Evolutionary conservation across 1,284 basidiomycete species (phyloP).

Genomic region (Thecaphora thlaspeos): DNA sequence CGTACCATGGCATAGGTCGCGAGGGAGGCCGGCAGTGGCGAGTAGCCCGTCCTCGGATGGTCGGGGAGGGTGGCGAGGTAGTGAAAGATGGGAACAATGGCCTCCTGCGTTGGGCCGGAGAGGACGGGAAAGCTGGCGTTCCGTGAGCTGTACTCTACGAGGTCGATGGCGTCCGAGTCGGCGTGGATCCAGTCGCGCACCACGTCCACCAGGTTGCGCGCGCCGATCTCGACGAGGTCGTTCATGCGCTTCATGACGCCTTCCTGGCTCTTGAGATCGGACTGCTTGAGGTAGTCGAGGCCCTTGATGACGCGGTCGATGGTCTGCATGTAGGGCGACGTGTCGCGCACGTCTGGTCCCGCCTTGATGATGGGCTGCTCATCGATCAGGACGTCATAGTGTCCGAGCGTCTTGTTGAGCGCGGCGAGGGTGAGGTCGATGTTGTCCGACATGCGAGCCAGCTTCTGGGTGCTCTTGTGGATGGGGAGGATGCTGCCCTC

Average conservation of each 20-base stretch:
- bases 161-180: slow-evolving; percentile 46
- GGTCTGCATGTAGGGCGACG: slow-evolving; percentile 51
- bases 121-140: slow-evolving; percentile 29
- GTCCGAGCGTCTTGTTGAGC: slow-evolving; percentile 48
- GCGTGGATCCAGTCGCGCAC: slow-evolving; percentile 46
- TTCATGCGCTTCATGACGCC: slow-evolving; percentile 49
- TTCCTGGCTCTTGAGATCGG: slow-evolving; percentile 38
- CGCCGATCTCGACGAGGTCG: slow-evolving; percentile 49
- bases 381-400: slow-evolving; percentile 52
- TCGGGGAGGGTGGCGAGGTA: slow-evolving; percentile 40
- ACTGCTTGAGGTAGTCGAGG: slow-evolving; percentile 32
- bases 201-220: slow-evolving; percentile 43
- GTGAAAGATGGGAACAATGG: slow-evolving; percentile 40
- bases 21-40: slow-evolving; percentile 36
- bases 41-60: slow-evolving; percentile 36
- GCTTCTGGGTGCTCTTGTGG: slow-evolving; percentile 52
- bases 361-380: slow-evolving; percentile 51
- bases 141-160: slow-evolving; percentile 23
- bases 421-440: slow-evolving; percentile 45
- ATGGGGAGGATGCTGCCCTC: slow-evolving; percentile 56
- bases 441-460: slow-evolving; percentile 48
- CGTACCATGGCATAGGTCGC: slow-evolving; percentile 29
- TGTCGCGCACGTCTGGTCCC: slow-evolving; percentile 46
- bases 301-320: slow-evolving; percentile 50
- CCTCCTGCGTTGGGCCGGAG: slow-evolving; percentile 32